These are phyloP conservation scores for Monascus ruber DNA, from an alignment of 2,329 filamentous ascomycete genomes.

Conservation along the genomic window DNA sequence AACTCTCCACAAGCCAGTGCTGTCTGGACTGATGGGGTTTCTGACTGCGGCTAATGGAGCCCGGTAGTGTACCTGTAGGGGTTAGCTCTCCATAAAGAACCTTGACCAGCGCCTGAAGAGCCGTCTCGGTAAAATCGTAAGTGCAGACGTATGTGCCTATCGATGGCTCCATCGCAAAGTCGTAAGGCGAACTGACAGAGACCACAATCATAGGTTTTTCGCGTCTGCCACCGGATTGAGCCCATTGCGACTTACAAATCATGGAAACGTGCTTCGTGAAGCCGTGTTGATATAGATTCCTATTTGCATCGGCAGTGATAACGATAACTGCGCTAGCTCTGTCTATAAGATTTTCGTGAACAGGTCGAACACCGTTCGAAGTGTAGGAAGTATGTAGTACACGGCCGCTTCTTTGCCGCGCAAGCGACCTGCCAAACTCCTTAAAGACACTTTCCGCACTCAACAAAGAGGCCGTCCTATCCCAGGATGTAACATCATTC, in stretches of 20 bases:
- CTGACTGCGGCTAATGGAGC: conserved; percentile 75
- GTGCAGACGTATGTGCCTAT: conserved; percentile 92
- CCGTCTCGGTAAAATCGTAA: conserved; percentile 91
- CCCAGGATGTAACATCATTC: conserved; percentile 45
- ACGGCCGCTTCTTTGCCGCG: conserved; percentile 72
- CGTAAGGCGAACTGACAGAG: conserved; percentile 88
- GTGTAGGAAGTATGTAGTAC: conserved; percentile 92
- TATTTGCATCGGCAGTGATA: conserved; percentile 84
- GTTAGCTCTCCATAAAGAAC: conserved; percentile 67
- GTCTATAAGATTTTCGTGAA: conserved; percentile 87
- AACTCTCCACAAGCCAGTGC: conserved; percentile 88
- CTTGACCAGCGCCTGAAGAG: conserved; percentile 71
- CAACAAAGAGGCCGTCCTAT: conserved; percentile 57
- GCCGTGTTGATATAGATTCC: conserved; percentile 84
- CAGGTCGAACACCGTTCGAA: conserved; percentile 78
- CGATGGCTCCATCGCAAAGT: conserved; percentile 84
- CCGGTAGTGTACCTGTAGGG: conserved; percentile 46
- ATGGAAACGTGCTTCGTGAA: conserved; percentile 95
- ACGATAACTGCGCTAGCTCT: conserved; percentile 80
- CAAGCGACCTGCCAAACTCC: conserved; percentile 78
- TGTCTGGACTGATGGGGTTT: conserved; percentile 82
- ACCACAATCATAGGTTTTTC: conserved; percentile 84
- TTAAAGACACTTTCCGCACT: conserved; percentile 88
- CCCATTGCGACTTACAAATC: conserved; percentile 54
- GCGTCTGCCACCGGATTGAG: conserved; percentile 28